phyloP scores from a whole-genome alignment of 163 green algal genomes.

The Coccomyxa subellipsoidea region DNA sequence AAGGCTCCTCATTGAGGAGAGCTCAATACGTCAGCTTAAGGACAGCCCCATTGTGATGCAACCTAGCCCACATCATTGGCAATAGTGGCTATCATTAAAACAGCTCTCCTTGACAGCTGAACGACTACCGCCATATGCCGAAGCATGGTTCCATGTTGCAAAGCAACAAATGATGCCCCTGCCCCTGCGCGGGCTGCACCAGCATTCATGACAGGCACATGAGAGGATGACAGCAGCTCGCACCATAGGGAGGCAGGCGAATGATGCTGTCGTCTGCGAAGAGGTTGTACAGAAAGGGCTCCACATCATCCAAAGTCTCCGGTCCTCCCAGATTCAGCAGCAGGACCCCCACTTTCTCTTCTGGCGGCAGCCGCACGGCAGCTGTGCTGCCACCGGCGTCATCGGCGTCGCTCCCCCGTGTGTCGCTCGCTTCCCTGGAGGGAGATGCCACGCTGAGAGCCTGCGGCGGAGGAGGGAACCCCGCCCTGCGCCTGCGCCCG shows the following conservation, averaged over 20 bases:
- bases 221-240: no score
- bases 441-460: not conserved
- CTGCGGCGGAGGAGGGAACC: not conserved
- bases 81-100: no score
- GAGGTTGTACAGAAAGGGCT: slow-evolving; percentile 99
- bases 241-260: slow-evolving; percentile 52
- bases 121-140: no score
- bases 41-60: no score
- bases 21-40: no score
- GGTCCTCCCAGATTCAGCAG: slow-evolving; percentile 97
- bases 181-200: no score
- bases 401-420: not conserved
- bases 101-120: no score
- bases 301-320: slow-evolving; percentile 93
- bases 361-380: not conserved
- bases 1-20: no score
- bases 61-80: no score
- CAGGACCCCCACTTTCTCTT: slow-evolving; percentile 81
- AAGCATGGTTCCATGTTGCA: no score
- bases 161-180: no score
- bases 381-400: not conserved
- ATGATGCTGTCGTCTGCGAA: slow-evolving; percentile 98
- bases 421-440: not conserved
- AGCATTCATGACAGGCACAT: no score
- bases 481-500: not conserved